A percentile compares a stretch with the other conserved stretches of the same genome.
Evolutionary conservation across 2,329 filamentous ascomycete species (phyloP).

Genomic region (Xylariaceae sp.): DNA sequence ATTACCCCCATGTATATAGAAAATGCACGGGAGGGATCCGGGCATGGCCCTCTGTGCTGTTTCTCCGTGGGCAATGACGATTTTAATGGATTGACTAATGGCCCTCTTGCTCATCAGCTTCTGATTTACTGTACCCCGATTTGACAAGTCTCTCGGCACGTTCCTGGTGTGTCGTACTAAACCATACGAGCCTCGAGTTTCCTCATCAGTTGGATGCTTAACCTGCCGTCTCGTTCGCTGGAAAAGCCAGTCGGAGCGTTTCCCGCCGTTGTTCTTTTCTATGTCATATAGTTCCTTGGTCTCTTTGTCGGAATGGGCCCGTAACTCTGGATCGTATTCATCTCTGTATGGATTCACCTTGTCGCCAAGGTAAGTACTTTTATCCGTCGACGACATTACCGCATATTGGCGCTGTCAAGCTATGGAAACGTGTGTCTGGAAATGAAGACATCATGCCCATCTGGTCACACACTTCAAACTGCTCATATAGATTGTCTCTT

Average conservation of each 20-base stretch:
- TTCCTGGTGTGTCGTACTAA: too few relatives aligned
- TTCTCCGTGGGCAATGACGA: conserved; percentile 17
- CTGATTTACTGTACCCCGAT: conserved; percentile 11
- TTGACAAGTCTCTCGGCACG: conserved; percentile 9
- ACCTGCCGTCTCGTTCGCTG: conserved; percentile 21
- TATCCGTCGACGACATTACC: conserved; percentile 7
- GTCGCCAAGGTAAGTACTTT: conserved; percentile 17
- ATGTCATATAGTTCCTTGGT: conserved; percentile 15
- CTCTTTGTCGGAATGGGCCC: conserved; percentile 13
- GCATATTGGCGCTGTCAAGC: conserved; percentile 14
- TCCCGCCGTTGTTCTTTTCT: conserved; percentile 13
- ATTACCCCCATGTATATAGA: conserved; percentile 28
- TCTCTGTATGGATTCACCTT: conserved; percentile 23
- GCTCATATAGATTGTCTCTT: conserved; percentile 10
- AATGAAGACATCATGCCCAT: conserved; percentile 11
- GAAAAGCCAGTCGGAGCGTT: conserved; percentile 24
- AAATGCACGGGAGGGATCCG: conserved; percentile 25
- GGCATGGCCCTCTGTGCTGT: conserved; percentile 3
- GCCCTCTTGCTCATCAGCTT: conserved; percentile 15
- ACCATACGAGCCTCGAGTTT: conserved; percentile 8
- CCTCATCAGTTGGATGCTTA: conserved; percentile 11
- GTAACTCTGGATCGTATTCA: conserved; percentile 19
- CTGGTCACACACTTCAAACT: conserved; percentile 6
- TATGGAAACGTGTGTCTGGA: background rate
- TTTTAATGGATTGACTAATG: conserved; percentile 12